Percentiles rank a stretch among this genome's conserved stretches.
These are phyloP conservation scores for Cryptococcus amylolentus DNA, from an alignment of 1,284 basidiomycete species.

Conservation along the genomic window DNA sequence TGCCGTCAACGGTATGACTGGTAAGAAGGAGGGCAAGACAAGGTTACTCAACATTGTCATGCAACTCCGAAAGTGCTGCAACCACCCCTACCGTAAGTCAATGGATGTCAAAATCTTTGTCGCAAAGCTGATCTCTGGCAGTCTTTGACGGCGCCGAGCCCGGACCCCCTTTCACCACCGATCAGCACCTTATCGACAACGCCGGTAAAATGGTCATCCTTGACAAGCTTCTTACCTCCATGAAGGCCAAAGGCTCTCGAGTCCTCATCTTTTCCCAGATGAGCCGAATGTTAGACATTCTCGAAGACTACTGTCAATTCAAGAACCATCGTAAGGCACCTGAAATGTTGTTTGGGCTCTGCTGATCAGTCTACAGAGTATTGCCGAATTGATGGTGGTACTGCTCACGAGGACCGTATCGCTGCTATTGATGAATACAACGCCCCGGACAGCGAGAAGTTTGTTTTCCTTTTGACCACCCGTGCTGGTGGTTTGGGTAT, in stretches of 20 bases:
- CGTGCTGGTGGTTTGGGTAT: conserved; percentile 98
- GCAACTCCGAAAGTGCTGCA: conserved; percentile 70
- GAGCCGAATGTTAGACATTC: conserved; percentile 90
- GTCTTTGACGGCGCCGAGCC: conserved; percentile 66
- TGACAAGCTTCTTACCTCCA: conserved; percentile 81
- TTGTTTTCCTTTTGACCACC: conserved; percentile 95
- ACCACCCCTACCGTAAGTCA: conserved; percentile 56
- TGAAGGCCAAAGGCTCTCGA: conserved; percentile 90
- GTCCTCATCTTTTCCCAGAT: conserved; percentile 98
- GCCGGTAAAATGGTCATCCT: conserved; percentile 97
- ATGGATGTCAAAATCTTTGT: neutral
- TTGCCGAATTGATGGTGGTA: conserved; percentile 93
- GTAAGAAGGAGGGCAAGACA: conserved; percentile 99
- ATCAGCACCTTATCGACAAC: conserved; percentile 93
- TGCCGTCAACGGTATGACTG: conserved; percentile 88
- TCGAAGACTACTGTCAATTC: conserved; percentile 98
- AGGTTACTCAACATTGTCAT: conserved; percentile 98
- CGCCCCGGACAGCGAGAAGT: conserved; percentile 89
- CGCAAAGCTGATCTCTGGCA: conserved; percentile 10
- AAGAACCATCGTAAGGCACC: conserved; percentile 71
- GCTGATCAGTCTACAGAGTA: conserved; percentile 61
- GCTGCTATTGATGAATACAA: conserved; percentile 97
- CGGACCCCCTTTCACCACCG: conserved; percentile 96
- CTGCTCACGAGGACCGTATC: conserved; percentile 95
- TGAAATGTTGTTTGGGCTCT: neutral